Conservation (phyloP, 176 grass and related monocot species). For the Bonia amplexicaulis region DNA sequence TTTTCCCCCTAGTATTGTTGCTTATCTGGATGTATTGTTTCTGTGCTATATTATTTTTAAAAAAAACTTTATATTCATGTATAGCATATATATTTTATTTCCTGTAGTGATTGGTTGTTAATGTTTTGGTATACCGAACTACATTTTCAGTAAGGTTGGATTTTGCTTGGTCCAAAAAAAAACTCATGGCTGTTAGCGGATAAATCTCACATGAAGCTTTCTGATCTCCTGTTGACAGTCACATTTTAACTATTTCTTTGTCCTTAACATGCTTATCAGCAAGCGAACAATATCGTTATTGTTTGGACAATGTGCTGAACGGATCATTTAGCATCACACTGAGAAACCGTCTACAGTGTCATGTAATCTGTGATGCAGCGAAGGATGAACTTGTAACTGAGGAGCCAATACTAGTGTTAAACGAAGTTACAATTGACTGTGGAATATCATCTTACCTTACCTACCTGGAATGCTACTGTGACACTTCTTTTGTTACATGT, state of each 20-base stretch:
- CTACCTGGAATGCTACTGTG: slow-evolving; percentile 83
- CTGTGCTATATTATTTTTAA: neutral
- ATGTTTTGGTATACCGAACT: neutral
- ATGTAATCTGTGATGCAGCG: slow-evolving; percentile 79
- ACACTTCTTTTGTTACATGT: slow-evolving; percentile 89
- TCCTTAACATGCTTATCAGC: slow-evolving; percentile 60
- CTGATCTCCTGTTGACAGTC: neutral
- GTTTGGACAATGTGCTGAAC: slow-evolving; percentile 68
- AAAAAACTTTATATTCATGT: neutral
- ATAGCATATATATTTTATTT: neutral
- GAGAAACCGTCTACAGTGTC: slow-evolving; percentile 77
- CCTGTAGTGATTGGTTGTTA: neutral
- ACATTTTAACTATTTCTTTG: neutral
- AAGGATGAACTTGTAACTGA: slow-evolving; percentile 77
- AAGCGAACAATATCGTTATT: slow-evolving; percentile 71
- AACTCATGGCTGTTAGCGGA: neutral
- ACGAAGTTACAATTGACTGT: slow-evolving; percentile 87
- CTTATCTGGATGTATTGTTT: neutral
- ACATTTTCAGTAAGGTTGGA: neutral
- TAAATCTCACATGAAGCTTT: neutral
- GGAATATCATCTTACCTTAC: slow-evolving; percentile 98
- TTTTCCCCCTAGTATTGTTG: neutral
- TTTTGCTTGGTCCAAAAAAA: neutral
- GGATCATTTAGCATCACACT: slow-evolving; percentile 87
- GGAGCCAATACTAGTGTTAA: slow-evolving; percentile 84